Evolutionary conservation across 164 flowering plant species (phyloP).

Genomic region (Tetrastigma voinierianum): DNA sequence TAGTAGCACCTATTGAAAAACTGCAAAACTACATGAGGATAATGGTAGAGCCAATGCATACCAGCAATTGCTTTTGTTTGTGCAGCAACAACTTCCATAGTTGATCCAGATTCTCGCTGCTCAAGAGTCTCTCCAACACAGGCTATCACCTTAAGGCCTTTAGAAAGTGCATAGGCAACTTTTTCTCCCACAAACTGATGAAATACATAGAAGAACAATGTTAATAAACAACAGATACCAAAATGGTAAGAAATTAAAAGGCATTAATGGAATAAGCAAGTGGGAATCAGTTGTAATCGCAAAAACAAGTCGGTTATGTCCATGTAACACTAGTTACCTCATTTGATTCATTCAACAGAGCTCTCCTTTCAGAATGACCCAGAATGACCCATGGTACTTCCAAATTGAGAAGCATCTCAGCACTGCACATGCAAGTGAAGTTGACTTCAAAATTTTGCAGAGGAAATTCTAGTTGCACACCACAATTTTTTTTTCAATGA

Average conservation of each 20-base stretch:
- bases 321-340: slow-evolving; percentile 33
- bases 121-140: slow-evolving; percentile 75
- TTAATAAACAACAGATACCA: neutral
- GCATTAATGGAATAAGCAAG: neutral
- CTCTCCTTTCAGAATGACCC: slow-evolving; percentile 71
- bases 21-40: neutral
- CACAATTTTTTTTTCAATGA: neutral
- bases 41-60: slow-evolving; percentile 7
- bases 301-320: neutral
- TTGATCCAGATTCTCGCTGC: slow-evolving; percentile 65
- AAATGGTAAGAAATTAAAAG: neutral
- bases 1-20: neutral
- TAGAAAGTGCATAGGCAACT: slow-evolving; percentile 64
- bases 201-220: neutral
- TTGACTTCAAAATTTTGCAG: slow-evolving; percentile 3
- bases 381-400: slow-evolving; percentile 67
- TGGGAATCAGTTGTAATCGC: neutral
- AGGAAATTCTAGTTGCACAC: neutral
- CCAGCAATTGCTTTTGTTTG: slow-evolving; percentile 77
- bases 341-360: slow-evolving; percentile 48
- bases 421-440: slow-evolving; percentile 18
- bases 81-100: slow-evolving; percentile 62
- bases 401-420: slow-evolving; percentile 69
- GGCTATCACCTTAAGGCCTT: slow-evolving; percentile 69
- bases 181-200: slow-evolving; percentile 61